phyloP scores from a whole-genome alignment of 345 rosid genomes.

The Citrus unshiu region DNA sequence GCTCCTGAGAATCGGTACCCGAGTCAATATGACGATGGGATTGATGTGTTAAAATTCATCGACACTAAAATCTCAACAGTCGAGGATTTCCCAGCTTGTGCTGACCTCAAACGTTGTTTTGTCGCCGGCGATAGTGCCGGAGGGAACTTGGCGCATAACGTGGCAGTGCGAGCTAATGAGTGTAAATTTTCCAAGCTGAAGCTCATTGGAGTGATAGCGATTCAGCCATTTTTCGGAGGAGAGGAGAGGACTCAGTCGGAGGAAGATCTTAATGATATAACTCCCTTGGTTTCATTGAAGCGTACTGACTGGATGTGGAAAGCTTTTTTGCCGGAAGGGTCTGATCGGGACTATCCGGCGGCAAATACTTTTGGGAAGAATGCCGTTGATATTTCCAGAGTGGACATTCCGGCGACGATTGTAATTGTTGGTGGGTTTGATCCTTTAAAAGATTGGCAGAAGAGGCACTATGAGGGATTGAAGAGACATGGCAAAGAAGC shows the following conservation, averaged over 20 bases:
- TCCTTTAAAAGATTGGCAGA: slow-evolving; percentile 29
- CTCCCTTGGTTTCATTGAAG: neutral
- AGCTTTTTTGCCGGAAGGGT: slow-evolving; percentile 13
- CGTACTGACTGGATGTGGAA: slow-evolving; percentile 11
- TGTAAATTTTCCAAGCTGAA: neutral
- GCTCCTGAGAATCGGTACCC: slow-evolving; percentile 26
- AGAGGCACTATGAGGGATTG: slow-evolving; percentile 23
- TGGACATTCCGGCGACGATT: slow-evolving; percentile 9
- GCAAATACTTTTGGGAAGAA: neutral
- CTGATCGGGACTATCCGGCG: slow-evolving; percentile 8
- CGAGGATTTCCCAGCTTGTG: neutral
- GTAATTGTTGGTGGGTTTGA: slow-evolving; percentile 18
- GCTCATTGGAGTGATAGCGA: slow-evolving; percentile 19
- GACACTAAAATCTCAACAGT: neutral
- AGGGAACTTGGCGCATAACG: slow-evolving; percentile 29
- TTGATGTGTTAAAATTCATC: neutral
- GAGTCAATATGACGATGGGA: slow-evolving; percentile 19
- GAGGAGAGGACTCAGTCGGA: slow-evolving; percentile 23
- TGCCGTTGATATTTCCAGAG: neutral
- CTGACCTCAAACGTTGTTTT: slow-evolving; percentile 8
- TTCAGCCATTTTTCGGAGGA: slow-evolving; percentile 29
- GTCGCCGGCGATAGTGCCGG: slow-evolving; percentile 29
- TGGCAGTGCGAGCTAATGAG: slow-evolving; percentile 13
- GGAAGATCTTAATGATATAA: neutral
- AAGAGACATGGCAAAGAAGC: slow-evolving; percentile 23